These are phyloP conservation scores for Penicillium cosmopolitanum DNA, from an alignment of 495 filamentous ascomycete genomes.

Conservation along the genomic window DNA sequence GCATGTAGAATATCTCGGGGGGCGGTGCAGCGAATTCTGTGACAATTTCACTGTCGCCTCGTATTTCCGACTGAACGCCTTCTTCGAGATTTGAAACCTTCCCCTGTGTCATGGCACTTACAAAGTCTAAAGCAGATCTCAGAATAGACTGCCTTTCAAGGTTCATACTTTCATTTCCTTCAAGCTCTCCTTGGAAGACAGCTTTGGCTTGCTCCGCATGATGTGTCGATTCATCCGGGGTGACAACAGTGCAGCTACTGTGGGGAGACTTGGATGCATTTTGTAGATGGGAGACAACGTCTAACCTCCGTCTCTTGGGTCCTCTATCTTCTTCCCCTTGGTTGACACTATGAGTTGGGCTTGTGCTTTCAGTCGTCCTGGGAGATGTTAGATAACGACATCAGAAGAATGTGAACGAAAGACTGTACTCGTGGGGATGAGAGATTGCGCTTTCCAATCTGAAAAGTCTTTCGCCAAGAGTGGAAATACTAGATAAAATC, in stretches of 20 bases:
- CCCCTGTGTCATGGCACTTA: constrained; percentile 24
- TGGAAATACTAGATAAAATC: background rate
- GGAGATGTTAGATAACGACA: background rate
- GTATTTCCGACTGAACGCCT: constrained; percentile 6
- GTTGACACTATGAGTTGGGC: background rate
- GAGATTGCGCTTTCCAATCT: constrained; percentile 22
- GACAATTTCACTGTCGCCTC: constrained; percentile 2
- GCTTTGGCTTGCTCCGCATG: constrained; percentile 31
- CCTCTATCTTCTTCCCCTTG: background rate
- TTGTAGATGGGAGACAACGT: constrained; percentile 3
- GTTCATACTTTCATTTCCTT: constrained; percentile 24
- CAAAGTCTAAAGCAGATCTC: constrained; percentile 28
- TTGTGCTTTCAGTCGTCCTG: background rate
- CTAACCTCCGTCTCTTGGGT: constrained; percentile 15
- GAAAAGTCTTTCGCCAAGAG: constrained; percentile 20
- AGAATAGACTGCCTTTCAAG: constrained; percentile 27
- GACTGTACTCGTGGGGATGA: constrained; percentile 11
- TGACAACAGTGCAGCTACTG: constrained; percentile 9
- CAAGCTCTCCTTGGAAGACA: constrained; percentile 31
- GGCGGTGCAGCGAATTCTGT: constrained; percentile 22
- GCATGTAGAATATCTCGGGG: constrained; percentile 32
- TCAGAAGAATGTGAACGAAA: background rate
- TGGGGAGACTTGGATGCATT: constrained; percentile 12
- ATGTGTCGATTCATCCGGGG: constrained; percentile 24
- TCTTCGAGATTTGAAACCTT: constrained; percentile 8